Conservation (phyloP, 2,329 filamentous ascomycete species). For the Rhytidhysteron rufulum region DNA sequence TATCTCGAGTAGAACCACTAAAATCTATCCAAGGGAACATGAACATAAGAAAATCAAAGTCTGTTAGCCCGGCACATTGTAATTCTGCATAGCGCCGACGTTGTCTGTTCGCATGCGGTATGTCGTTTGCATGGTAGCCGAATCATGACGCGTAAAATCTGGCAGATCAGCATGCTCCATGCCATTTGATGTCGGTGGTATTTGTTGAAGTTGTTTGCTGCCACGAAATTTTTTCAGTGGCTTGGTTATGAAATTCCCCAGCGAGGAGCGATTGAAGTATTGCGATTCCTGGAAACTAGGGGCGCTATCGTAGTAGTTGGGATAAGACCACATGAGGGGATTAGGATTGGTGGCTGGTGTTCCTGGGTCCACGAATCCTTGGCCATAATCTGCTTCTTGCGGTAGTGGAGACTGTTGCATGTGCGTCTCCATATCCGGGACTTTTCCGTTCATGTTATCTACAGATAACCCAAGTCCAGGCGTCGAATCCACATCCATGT, state of each 20-base stretch:
- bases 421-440: conserved; percentile 13
- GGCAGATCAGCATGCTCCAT: conserved; percentile 1
- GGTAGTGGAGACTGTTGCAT: background rate
- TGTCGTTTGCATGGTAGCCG: background rate
- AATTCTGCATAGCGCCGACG: background rate
- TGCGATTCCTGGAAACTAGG: conserved; percentile 33
- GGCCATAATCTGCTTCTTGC: conserved; percentile 11
- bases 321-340: conserved; percentile 28
- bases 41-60: background rate
- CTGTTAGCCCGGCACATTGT: background rate
- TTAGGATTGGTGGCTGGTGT: conserved; percentile 28
- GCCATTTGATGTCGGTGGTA: background rate
- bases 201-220: conserved; percentile 17
- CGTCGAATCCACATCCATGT: conserved; percentile 32
- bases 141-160: background rate
- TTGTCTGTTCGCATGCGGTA: background rate
- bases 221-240: conserved; percentile 30
- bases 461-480: background rate
- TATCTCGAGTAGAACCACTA: background rate
- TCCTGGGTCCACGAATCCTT: conserved; percentile 22
- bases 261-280: conserved; percentile 32
- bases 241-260: conserved; percentile 32
- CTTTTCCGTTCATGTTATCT: background rate
- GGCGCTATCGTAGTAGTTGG: conserved; percentile 32
- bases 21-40: background rate